phyloP scores from a whole-genome alignment of 2,329 filamentous ascomycete species.

The Sodiomyces alkalinus region DNA sequence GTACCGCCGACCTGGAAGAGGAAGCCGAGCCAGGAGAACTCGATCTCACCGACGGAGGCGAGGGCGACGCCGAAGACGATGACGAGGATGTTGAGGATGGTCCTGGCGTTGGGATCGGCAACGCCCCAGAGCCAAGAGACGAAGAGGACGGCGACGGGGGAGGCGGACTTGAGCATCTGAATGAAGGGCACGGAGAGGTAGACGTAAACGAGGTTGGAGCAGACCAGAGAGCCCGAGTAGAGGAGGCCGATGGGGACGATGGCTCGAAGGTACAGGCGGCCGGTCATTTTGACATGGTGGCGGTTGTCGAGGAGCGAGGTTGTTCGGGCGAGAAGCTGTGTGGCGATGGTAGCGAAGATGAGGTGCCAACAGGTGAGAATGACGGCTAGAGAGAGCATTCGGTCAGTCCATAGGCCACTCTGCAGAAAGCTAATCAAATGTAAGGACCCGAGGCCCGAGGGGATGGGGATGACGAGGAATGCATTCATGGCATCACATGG shows the following conservation, averaged over 20 bases:
- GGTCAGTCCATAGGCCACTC: too few relatives aligned
- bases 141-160: constrained; percentile 51
- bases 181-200: constrained; percentile 55
- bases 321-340: constrained; percentile 48
- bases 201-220: constrained; percentile 52
- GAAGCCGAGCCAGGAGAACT: constrained; percentile 51
- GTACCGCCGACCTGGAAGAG: constrained; percentile 61
- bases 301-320: constrained; percentile 48
- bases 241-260: constrained; percentile 52
- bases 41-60: constrained; percentile 47
- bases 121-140: constrained; percentile 45
- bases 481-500: too few relatives aligned
- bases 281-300: constrained; percentile 45
- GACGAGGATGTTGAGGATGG: constrained; percentile 31
- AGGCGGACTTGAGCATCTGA: constrained; percentile 56
- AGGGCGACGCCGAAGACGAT: constrained; percentile 37
- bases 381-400: too few relatives aligned
- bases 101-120: constrained; percentile 27
- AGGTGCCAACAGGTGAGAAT: constrained; percentile 56
- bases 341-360: constrained; percentile 48
- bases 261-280: constrained; percentile 42
- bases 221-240: constrained; percentile 50
- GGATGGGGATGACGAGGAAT: too few relatives aligned
- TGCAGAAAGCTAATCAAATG: too few relatives aligned
- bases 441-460: too few relatives aligned